Base-by-base conservation (phyloP, 2,329 filamentous ascomycete species). In the Neonectria faginata region DNA sequence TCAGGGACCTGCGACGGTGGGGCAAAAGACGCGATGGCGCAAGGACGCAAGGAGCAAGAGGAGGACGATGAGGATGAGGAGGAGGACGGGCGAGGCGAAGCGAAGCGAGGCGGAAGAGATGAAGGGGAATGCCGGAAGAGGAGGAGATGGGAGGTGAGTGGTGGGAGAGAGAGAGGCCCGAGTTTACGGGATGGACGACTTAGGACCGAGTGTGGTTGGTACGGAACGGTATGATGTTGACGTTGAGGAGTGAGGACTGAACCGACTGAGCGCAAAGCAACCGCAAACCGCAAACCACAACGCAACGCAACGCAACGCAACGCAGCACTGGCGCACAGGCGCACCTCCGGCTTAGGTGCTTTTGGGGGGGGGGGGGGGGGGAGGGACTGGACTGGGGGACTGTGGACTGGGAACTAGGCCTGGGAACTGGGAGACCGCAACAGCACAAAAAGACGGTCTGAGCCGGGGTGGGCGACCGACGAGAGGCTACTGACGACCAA, bases 401-500 rank as follows among this genome's bases (percentile, higher is more conserved):
- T 57, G 39, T 31, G 36, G 36, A 39, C 36, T 39, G 36, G 14
- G 36, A 16, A 39, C 36, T 39, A 16, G 45, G 52, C 45, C 39
- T 44, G 68, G 66, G 63, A 65, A 64, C 22, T 22, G 22, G 22
- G 22, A 65, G 67, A 69, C 68, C 57, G 51, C 18, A 57, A 58
- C 65, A 65, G 67, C 22, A 62, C 67, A 63, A 73, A 73, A 73
- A 73, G 71, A 73, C 70, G 71, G 71, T 73, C 71, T 74, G 71
- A 64, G 61, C 70, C 58, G 70, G 71, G 69, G 72, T 70, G 69
- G 53, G 70, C 59, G 70, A 67, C 56, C 55, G 50, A 51, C 57
- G 52, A 67, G 64, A 66, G 67, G 66, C 64, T 71, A 57, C 64
- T 72, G 67, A 60, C 66, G 67, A 66, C 72, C 70, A 74, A 71